A percentile compares a stretch with the other conserved stretches of the same genome.
Evolutionary conservation across 225 moss, liverwort and hornwort species (phyloP).

Genomic region (Physcomitrellopsis africana): DNA sequence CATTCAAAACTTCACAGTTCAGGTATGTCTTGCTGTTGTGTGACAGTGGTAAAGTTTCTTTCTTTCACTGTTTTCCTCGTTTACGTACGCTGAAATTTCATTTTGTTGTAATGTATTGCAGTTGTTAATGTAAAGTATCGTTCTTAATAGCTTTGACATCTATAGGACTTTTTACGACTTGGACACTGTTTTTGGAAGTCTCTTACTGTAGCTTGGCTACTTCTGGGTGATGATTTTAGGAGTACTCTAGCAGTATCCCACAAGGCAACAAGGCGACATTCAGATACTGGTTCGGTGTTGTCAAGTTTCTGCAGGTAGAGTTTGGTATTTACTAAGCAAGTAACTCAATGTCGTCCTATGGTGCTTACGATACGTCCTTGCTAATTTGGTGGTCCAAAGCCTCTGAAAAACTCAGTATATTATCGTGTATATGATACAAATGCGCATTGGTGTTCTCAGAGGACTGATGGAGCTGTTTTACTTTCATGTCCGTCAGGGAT

Average conservation of each 20-base stretch:
- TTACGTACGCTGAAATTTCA: background rate
- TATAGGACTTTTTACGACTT: background rate
- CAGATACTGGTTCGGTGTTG: background rate
- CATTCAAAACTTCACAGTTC: conserved; percentile 65
- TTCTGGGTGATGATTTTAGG: background rate
- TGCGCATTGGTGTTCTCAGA: background rate
- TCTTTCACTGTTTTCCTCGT: background rate
- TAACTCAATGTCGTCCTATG: too few species aligned
- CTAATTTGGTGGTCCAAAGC: too few species aligned
- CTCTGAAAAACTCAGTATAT: background rate
- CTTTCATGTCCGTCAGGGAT: too few species aligned
- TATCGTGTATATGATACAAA: background rate
- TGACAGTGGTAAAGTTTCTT: background rate
- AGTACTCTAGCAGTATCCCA: background rate
- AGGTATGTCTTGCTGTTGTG: conserved; percentile 35
- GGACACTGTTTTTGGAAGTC: background rate
- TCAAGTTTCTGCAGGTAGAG: conserved; percentile 4
- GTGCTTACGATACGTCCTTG: too few species aligned
- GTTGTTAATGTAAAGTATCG: background rate
- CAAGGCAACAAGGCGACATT: background rate
- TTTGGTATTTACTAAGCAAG: background rate
- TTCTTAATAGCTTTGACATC: background rate
- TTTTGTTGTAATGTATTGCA: background rate
- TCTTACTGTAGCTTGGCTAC: background rate
- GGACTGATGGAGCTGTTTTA: too few species aligned